phyloP scores from a whole-genome alignment of 768 basidiomycete genomes.

The Saitozyma sp. region DNA sequence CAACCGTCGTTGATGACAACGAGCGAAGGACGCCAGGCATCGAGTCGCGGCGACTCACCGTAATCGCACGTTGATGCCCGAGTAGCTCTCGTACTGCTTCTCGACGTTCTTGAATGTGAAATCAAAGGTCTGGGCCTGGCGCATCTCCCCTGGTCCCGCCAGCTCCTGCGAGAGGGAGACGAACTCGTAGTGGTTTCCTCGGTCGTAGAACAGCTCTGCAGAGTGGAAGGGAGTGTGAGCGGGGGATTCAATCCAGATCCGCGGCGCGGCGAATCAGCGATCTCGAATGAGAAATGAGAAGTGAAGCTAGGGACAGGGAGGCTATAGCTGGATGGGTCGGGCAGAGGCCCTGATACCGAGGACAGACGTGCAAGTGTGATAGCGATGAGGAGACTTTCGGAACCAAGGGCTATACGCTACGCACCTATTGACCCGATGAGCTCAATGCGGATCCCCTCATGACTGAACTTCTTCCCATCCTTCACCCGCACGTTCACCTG shows the following conservation, averaged over 20 bases:
- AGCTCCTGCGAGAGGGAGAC: constrained; percentile 92
- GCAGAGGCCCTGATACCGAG: no score
- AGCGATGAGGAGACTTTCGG: no score
- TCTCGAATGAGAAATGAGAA: no score
- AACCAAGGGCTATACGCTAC: no score
- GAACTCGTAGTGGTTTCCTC: constrained; percentile 98
- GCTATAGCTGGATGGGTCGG: no score
- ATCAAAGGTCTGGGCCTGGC: constrained; percentile 92
- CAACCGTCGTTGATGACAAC: not conserved
- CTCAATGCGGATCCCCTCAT: constrained; percentile 97
- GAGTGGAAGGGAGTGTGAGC: constrained; percentile 34
- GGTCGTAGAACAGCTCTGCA: constrained; percentile 84
- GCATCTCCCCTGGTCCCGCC: constrained; percentile 93
- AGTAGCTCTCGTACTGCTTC: constrained; percentile 97
- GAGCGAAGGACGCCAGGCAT: not conserved
- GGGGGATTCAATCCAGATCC: not conserved
- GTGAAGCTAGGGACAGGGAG: constrained; percentile 1
- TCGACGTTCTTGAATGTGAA: constrained; percentile 99
- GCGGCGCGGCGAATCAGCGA: not conserved
- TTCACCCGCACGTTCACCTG: constrained; percentile 83
- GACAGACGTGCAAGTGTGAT: no score
- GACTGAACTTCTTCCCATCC: constrained; percentile 90
- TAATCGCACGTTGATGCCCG: constrained; percentile 97
- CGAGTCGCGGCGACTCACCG: constrained; percentile 60
- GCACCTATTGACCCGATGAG: constrained; percentile 92